Percentiles rank a stretch among this genome's conserved stretches.
phyloP scores from a whole-genome alignment of 2,329 filamentous ascomycete genomes.

The Talaromyces sp. region DNA sequence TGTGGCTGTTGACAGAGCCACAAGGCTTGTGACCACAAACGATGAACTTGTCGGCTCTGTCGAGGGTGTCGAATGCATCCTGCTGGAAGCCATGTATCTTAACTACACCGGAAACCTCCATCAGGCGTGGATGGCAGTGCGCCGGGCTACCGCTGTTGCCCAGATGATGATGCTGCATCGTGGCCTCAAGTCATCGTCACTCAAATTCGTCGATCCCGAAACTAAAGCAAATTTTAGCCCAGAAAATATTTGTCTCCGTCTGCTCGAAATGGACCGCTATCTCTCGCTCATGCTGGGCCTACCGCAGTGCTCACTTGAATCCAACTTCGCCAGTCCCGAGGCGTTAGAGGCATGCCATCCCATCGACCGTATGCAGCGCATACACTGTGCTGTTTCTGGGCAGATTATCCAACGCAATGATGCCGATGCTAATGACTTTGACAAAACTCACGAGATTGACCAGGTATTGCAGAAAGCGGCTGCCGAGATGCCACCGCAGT shows the following conservation, averaged over 20 bases:
- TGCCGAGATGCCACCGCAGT: constrained; percentile 37
- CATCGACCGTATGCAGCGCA: constrained; percentile 43
- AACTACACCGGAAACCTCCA: constrained; percentile 37
- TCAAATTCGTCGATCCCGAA: constrained; percentile 23
- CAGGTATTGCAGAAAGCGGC: constrained; percentile 38
- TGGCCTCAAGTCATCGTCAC: constrained; percentile 28
- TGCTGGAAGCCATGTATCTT: constrained; percentile 38
- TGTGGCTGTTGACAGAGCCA: constrained; percentile 24
- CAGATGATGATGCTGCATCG: constrained; percentile 40
- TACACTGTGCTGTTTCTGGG: constrained; percentile 39
- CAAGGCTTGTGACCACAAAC: constrained; percentile 30
- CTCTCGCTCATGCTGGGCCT: constrained; percentile 40
- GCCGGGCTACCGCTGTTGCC: constrained; percentile 33
- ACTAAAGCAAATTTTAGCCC: constrained; percentile 21
- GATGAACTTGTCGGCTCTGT: constrained; percentile 33
- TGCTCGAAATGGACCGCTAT: constrained; percentile 34
- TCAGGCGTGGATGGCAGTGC: constrained; percentile 33
- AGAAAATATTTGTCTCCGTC: constrained; percentile 31
- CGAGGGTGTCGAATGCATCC: constrained; percentile 40
- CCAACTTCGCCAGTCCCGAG: constrained; percentile 30
- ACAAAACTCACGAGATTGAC: constrained; percentile 44
- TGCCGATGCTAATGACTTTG: constrained; percentile 24
- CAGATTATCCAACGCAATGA: constrained; percentile 48
- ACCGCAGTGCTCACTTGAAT: constrained; percentile 22
- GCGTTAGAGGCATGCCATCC: constrained; percentile 25